Conservation (phyloP, 805 yeast genomes). For the Suhomyces pyralidae region DNA sequence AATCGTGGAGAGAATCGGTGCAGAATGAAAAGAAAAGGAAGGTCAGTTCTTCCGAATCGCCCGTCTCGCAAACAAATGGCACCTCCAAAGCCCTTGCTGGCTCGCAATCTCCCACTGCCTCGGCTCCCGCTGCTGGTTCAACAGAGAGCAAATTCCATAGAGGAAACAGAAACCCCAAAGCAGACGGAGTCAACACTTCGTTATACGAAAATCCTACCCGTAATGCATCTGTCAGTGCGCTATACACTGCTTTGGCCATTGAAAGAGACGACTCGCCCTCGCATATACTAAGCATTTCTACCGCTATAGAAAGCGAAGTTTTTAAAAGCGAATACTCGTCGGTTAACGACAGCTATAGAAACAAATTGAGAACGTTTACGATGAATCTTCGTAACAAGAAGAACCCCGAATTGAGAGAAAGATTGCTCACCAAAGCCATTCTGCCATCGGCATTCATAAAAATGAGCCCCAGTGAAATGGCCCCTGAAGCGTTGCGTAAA, state of each 20-base stretch:
- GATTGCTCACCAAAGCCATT: slow-evolving; percentile 66
- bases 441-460: slow-evolving; percentile 61
- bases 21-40: slow-evolving; percentile 56
- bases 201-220: slow-evolving; percentile 76
- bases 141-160: slow-evolving; percentile 38
- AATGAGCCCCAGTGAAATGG: slow-evolving; percentile 94
- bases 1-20: slow-evolving; percentile 87
- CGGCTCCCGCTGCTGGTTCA: slow-evolving; percentile 18
- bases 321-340: slow-evolving; percentile 57
- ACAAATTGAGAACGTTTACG: slow-evolving; percentile 79
- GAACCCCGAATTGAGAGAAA: slow-evolving; percentile 77
- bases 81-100: slow-evolving; percentile 1
- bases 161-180: slow-evolving; percentile 70
- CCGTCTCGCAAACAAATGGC: not conserved
- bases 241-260: slow-evolving; percentile 85
- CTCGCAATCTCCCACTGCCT: slow-evolving; percentile 1
- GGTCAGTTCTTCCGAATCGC: slow-evolving; percentile 14
- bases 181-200: slow-evolving; percentile 73
- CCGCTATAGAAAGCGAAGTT: slow-evolving; percentile 71
- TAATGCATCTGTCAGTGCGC: slow-evolving; percentile 77
- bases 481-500: slow-evolving; percentile 84
- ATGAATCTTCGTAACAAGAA: slow-evolving; percentile 86
- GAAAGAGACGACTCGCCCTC: slow-evolving; percentile 63
- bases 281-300: slow-evolving; percentile 59
- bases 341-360: slow-evolving; percentile 63